phyloP scores from a whole-genome alignment of 2,329 filamentous ascomycete species.

The Fusarium burgessii region DNA sequence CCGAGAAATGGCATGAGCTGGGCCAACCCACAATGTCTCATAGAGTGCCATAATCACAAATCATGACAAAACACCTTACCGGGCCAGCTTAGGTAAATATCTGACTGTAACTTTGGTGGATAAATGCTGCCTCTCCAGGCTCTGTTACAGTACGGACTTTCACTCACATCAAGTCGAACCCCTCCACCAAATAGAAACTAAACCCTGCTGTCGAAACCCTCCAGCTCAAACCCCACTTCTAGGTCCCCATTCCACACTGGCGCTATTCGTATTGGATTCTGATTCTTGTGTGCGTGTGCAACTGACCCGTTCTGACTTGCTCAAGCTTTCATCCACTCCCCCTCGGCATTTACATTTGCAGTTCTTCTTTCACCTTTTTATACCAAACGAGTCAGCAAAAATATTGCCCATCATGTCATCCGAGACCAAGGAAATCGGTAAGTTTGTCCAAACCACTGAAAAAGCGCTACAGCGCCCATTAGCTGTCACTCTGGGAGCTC shows the following conservation, averaged over 20 bases:
- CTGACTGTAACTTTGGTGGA: neutral
- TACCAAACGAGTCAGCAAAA: slow-evolving; percentile 36
- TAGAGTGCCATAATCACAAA: neutral
- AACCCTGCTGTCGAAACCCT: slow-evolving; percentile 43
- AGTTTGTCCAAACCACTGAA: slow-evolving; percentile 38
- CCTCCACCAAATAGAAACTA: slow-evolving; percentile 22
- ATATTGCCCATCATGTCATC: slow-evolving; percentile 58
- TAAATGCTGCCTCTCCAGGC: neutral
- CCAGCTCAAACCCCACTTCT: slow-evolving; percentile 43
- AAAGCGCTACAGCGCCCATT: neutral
- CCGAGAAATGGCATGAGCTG: slow-evolving; percentile 7
- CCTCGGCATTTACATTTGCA: slow-evolving; percentile 38
- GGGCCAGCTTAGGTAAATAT: neutral
- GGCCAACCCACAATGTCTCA: slow-evolving; percentile 15
- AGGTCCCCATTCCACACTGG: slow-evolving; percentile 34
- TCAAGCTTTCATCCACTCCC: slow-evolving; percentile 41
- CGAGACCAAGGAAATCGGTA: slow-evolving; percentile 61
- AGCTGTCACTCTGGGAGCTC: slow-evolving; percentile 11
- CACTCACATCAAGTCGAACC: neutral
- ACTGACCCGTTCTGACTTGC: slow-evolving; percentile 40
- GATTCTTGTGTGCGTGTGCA: slow-evolving; percentile 33
- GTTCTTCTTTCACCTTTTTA: slow-evolving; percentile 37
- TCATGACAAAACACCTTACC: neutral
- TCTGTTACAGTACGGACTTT: neutral
- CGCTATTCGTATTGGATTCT: slow-evolving; percentile 28